Base-by-base conservation (phyloP, 2,329 filamentous ascomycete species). In the Cytospora leucostoma region DNA sequence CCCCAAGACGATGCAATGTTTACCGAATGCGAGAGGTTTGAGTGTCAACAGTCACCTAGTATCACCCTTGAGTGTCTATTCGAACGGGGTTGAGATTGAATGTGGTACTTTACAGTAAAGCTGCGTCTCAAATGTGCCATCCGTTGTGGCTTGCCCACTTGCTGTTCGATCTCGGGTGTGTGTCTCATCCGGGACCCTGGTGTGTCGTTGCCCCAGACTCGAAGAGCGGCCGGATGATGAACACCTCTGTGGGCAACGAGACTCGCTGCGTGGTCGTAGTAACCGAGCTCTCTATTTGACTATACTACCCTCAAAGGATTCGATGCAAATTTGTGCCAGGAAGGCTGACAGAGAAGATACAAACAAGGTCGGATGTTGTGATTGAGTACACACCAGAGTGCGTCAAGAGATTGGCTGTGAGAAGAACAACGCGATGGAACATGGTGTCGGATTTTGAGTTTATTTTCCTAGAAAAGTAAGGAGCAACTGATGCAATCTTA, bases 101-200 rank as follows among this genome's bases (percentile, higher is more conserved):
- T 44, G 57, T 63, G 44, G 44, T 50, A 63, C 38, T 34, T 32
- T 50, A 21, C 51, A 40, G 27, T 35, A 37, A 54, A 51, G 32
- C 37, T 19, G 47, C 58, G 61, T 52, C 50, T 40, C 32, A 34
- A 63, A 35, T 38, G 38, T 15, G 32, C 7, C 47, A 32, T 49
- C 56, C 12, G 53, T 37, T 47, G 54, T 61, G 58, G 44, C 61
- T 61, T 61, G 58, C 44, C 50, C 38, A 50, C 35, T 32, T 50
- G 62, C 49, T 35, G 56, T 35, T 61, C 49, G 21, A 13, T 0
- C 53, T 37, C 57, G 40, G 49, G 19, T 56, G 27, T 13, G 32
- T 61, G 64, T 66, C 56, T 64, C 61, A 64, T 38, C 3, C 38
- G 49, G 38, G 38, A n/a, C 37, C 19, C 40, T 44, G 52, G 40